phyloP scores from a whole-genome alignment of 192 early-diverging fungal species.

The Umbelopsis sp. region DNA sequence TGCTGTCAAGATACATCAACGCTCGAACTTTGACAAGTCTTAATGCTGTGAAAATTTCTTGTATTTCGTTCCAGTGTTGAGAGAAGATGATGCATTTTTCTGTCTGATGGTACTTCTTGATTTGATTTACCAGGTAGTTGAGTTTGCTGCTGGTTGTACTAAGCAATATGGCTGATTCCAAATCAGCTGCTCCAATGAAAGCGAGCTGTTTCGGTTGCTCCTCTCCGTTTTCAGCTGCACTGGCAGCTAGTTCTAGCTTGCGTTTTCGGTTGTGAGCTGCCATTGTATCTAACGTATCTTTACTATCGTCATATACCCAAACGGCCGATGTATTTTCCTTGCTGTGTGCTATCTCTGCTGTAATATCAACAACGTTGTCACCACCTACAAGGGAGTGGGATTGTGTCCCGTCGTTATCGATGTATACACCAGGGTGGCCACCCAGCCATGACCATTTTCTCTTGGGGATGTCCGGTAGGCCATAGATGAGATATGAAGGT shows the following conservation, averaged over 20 bases:
- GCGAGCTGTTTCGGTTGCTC: conserved; percentile 4
- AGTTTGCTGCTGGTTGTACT: conserved; percentile 59
- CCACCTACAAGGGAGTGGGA: conserved; percentile 22
- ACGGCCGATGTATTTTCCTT: conserved; percentile 16
- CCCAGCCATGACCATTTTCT: conserved; percentile 23
- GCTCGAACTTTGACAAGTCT: conserved; percentile 52
- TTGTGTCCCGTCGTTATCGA: neutral
- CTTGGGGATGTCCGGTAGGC: conserved; percentile 24
- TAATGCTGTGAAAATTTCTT: conserved; percentile 54
- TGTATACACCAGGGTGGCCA: conserved; percentile 11
- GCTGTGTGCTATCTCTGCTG: conserved; percentile 13
- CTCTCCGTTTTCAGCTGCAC: neutral
- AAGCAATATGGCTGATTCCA: conserved; percentile 28
- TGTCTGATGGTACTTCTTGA: conserved; percentile 26
- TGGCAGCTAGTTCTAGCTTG: neutral
- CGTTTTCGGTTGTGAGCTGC: conserved; percentile 17
- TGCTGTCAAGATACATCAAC: conserved; percentile 51
- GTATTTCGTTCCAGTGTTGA: conserved; percentile 53
- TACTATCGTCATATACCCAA: conserved; percentile 21
- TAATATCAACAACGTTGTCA: conserved; percentile 25
- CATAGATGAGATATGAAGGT: conserved; percentile 37
- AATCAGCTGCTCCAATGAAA: conserved; percentile 17
- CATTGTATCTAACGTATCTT: conserved; percentile 15
- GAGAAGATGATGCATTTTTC: conserved; percentile 71
- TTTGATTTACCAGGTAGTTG: conserved; percentile 53